Evolutionary conservation across 116 monocot species (phyloP).

Genomic region (Trichopus zeylanicus): DNA sequence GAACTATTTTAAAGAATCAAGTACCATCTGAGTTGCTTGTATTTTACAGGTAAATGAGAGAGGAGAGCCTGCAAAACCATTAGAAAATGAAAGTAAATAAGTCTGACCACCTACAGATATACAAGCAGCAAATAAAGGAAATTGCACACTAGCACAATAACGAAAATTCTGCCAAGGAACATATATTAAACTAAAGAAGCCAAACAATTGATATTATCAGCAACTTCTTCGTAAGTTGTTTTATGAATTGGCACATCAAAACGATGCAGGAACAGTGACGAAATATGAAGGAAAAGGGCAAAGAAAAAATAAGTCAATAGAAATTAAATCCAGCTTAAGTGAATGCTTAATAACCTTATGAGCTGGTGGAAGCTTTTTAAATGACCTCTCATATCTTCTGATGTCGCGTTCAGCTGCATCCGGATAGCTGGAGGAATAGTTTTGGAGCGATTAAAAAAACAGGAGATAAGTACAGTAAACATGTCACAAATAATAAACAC

Average conservation of each 20-base stretch:
- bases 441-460: background rate
- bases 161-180: background rate
- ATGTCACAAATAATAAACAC: background rate
- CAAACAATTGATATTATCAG: too few relatives aligned
- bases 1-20: background rate
- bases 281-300: background rate
- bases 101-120: background rate
- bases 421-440: slow-evolving; percentile 14
- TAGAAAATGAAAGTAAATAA: background rate
- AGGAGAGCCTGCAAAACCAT: slow-evolving; percentile 8
- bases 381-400: slow-evolving; percentile 35
- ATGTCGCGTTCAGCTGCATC: slow-evolving; percentile 39
- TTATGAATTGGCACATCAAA: too few relatives aligned
- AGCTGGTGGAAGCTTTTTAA: slow-evolving; percentile 27
- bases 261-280: too few relatives aligned
- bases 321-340: background rate
- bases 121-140: background rate
- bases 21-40: slow-evolving; percentile 5
- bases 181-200: background rate
- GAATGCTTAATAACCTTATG: slow-evolving; percentile 21
- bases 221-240: too few relatives aligned
- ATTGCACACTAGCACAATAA: background rate
- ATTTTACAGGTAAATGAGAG: slow-evolving; percentile 10
- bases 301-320: background rate
- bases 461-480: background rate